Evolutionary conservation across 176 grass and related monocot species (phyloP).

Genomic region (Ampelocalamus luodianensis): DNA sequence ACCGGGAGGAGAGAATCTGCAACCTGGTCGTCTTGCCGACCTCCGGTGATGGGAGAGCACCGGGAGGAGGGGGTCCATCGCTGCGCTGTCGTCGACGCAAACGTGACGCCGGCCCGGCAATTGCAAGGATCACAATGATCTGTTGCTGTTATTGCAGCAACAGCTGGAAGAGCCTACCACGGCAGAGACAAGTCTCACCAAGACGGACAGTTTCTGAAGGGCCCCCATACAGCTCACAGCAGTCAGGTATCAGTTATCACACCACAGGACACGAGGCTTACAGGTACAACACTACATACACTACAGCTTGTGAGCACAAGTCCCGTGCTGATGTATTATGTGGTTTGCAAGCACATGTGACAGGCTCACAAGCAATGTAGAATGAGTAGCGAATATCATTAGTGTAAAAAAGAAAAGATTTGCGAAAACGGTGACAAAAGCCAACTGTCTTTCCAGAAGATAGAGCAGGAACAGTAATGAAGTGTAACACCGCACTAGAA

Average conservation of each 20-base stretch:
- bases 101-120: not conserved
- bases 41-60: constrained; percentile 31
- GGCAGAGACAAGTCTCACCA: constrained; percentile 1
- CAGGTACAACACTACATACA: constrained; percentile 4
- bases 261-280: not conserved
- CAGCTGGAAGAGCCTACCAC: constrained; percentile 8
- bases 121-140: not conserved
- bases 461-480: not conserved
- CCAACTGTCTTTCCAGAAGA: not conserved
- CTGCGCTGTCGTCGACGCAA: not conserved
- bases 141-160: constrained; percentile 34
- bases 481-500: not conserved
- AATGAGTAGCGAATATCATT: not conserved
- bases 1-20: not conserved
- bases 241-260: constrained; percentile 5
- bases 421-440: not conserved
- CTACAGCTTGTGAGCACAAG: not conserved
- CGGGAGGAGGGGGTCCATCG: not conserved
- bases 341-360: not conserved
- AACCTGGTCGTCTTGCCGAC: too few relatives aligned
- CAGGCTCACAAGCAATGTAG: not conserved
- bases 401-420: not conserved
- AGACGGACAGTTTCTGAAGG: constrained; percentile 17
- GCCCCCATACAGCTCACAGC: constrained; percentile 30
- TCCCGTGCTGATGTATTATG: not conserved